phyloP scores from a whole-genome alignment of 1,139 yeast genomes.

The Protomyces pachydermus region DNA sequence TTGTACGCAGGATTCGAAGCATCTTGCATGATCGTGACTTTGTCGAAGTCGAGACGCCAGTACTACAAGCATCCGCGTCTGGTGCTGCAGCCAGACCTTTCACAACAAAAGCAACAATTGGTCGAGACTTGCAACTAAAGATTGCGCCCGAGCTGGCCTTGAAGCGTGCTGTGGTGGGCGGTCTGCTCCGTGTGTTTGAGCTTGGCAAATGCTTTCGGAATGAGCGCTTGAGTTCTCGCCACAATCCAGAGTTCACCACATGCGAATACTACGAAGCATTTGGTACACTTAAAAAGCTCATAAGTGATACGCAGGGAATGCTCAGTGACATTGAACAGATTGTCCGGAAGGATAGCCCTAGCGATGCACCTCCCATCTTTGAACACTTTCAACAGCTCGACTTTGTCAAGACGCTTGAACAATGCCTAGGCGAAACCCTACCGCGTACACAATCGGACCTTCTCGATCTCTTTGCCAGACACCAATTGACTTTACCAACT shows the following conservation, averaged over 20 bases:
- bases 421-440: constrained; percentile 75
- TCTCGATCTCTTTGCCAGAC: constrained; percentile 41
- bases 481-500: constrained; percentile 33
- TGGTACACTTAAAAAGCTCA: constrained; percentile 86
- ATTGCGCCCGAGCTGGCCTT: constrained; percentile 96
- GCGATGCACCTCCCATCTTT: constrained; percentile 53
- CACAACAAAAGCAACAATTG: constrained; percentile 47
- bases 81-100: constrained; percentile 99
- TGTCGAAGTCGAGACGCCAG: constrained; percentile 83
- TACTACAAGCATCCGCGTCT: constrained; percentile 95
- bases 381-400: constrained; percentile 62
- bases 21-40: constrained; percentile 57
- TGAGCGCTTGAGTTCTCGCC: constrained; percentile 97
- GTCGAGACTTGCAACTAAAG: constrained; percentile 80
- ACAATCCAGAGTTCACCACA: constrained; percentile 97
- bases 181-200: constrained; percentile 96
- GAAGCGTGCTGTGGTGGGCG: constrained; percentile 96
- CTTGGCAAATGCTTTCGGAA: constrained; percentile 98
- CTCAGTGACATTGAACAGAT: constrained; percentile 96
- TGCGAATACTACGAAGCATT: constrained; percentile 95
- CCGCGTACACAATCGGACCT: constrained; percentile 53
- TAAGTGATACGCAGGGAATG: constrained; percentile 91
- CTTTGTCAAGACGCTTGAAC: constrained; percentile 94
- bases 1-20: constrained; percentile 53
- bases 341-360: constrained; percentile 56